Evolutionary conservation across 1,139 yeast species (phyloP).

Genomic region (Entelexis paramagnoliae): DNA sequence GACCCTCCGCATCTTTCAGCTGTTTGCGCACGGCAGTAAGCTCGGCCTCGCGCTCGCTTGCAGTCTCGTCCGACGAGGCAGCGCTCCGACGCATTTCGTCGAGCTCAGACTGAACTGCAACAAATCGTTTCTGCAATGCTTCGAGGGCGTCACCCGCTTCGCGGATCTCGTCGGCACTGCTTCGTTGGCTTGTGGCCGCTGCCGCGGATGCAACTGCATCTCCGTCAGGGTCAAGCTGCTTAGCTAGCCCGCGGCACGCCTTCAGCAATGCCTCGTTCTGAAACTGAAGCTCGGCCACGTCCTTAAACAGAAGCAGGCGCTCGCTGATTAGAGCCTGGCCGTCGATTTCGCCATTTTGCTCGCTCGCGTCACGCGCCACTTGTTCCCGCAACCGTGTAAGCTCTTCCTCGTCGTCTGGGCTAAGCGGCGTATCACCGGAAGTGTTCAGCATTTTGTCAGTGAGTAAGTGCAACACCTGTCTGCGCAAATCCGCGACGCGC

Average conservation of each 20-base stretch:
- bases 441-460: constrained; percentile 52
- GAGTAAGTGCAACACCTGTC: constrained; percentile 65
- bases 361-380: constrained; percentile 4
- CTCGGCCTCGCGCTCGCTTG: neutral
- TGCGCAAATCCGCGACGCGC: constrained; percentile 55
- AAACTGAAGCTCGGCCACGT: constrained; percentile 55
- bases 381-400: constrained; percentile 28
- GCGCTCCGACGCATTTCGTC: neutral
- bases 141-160: constrained; percentile 73
- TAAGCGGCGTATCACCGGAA: constrained; percentile 45
- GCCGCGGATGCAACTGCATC: constrained; percentile 29
- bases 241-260: constrained; percentile 59
- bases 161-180: constrained; percentile 51
- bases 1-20: neutral
- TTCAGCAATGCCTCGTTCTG: constrained; percentile 63
- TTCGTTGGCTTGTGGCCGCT: constrained; percentile 35
- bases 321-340: constrained; percentile 60
- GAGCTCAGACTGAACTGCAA: constrained; percentile 2
- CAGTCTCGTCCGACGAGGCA: neutral
- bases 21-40: neutral
- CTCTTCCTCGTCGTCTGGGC: constrained; percentile 46
- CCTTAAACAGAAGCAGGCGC: constrained; percentile 59
- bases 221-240: constrained; percentile 50
- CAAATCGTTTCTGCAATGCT: constrained; percentile 40
- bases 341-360: constrained; percentile 13